A percentile compares a stretch with the other conserved stretches of the same genome.
Evolutionary conservation across 106 monocot genomes (phyloP).

Genomic region (Platanthera guangdongensis): DNA sequence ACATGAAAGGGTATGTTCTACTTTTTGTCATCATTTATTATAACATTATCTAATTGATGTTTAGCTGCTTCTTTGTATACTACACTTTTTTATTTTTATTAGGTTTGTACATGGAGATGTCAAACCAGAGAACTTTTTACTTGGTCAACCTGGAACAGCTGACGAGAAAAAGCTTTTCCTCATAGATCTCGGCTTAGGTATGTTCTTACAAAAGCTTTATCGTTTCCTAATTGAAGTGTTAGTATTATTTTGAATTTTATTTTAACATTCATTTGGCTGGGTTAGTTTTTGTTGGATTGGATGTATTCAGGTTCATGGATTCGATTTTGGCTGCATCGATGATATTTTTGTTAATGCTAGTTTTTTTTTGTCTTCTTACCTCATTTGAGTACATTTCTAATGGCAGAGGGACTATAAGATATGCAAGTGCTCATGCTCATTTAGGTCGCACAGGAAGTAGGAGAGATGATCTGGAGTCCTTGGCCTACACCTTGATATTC

Average conservation of each 20-base stretch:
- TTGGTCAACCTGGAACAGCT: conserved; percentile 81
- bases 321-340: background rate
- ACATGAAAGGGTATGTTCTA: conserved; percentile 61
- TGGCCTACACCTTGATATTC: conserved; percentile 87
- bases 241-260: background rate
- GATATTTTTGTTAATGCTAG: background rate
- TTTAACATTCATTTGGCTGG: background rate
- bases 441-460: conserved; percentile 93
- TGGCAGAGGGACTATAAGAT: conserved; percentile 90
- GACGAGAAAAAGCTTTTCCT: conserved; percentile 98
- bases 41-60: background rate
- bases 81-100: background rate
- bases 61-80: background rate
- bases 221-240: background rate
- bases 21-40: background rate
- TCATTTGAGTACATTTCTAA: conserved; percentile 10
- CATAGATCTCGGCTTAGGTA: conserved; percentile 97
- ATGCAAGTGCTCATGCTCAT: conserved; percentile 98
- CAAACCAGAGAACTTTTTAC: conserved; percentile 95
- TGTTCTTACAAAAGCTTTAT: background rate
- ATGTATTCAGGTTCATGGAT: conserved; percentile 52
- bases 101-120: conserved; percentile 99
- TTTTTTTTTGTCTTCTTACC: background rate
- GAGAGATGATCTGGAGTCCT: conserved; percentile 90
- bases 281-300: background rate